Conservation (phyloP, 352 stramenopile species). For the Blastocystis sp. region DNA sequence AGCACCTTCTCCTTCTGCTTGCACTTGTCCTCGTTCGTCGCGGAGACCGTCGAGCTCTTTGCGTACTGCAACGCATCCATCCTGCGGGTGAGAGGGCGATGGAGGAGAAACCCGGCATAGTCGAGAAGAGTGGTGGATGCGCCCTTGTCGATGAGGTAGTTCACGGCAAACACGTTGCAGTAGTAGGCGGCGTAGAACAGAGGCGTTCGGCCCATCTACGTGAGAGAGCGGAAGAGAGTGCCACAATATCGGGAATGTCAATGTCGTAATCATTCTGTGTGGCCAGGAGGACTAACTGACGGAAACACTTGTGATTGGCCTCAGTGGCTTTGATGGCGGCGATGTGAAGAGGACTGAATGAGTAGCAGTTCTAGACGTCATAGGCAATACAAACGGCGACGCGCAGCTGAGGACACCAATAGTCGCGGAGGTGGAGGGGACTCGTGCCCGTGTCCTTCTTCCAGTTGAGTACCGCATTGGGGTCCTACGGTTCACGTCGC, state of each 20-base stretch:
- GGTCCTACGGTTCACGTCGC: neutral
- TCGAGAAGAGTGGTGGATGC: slow-evolving; percentile 9
- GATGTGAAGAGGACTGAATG: slow-evolving; percentile 28
- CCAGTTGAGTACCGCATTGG: neutral
- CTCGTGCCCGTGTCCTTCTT: slow-evolving; percentile 7
- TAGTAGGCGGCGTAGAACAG: slow-evolving; percentile 45
- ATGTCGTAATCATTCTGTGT: neutral
- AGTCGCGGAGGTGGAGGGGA: slow-evolving; percentile 43
- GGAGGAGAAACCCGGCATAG: slow-evolving; percentile 4
- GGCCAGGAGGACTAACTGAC: neutral
- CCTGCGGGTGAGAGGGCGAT: neutral
- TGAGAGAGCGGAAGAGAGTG: neutral
- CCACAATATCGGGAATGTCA: slow-evolving; percentile 34
- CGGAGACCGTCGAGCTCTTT: neutral
- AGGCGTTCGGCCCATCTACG: slow-evolving; percentile 10
- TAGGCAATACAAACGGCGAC: neutral
- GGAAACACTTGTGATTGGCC: neutral
- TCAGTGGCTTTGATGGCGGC: neutral
- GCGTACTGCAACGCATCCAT: slow-evolving; percentile 19
- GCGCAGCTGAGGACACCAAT: neutral
- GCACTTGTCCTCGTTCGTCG: neutral
- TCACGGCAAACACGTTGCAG: neutral
- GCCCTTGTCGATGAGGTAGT: neutral
- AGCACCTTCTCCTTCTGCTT: neutral
- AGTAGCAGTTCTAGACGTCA: slow-evolving; percentile 30